phyloP scores from a whole-genome alignment of 1,139 yeast species.

The Ogataea hybrid region DNA sequence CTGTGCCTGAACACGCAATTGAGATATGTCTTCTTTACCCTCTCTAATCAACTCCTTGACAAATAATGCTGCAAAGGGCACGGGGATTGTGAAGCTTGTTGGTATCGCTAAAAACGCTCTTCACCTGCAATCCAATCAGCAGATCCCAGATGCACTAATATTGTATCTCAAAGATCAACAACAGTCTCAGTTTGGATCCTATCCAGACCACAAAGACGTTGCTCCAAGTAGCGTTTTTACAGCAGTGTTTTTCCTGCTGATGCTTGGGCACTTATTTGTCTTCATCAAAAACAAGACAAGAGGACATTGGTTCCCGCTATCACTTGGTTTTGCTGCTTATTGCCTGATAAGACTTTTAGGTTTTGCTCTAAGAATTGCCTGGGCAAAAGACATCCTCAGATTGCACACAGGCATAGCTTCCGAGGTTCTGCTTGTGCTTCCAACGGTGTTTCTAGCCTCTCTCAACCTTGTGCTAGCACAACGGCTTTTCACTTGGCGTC shows the following conservation, averaged over 20 bases:
- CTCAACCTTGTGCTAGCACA: slow-evolving; percentile 70
- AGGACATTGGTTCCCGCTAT: slow-evolving; percentile 64
- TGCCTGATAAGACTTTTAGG: slow-evolving; percentile 56
- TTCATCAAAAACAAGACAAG: slow-evolving; percentile 51
- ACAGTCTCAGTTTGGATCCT: slow-evolving; percentile 63
- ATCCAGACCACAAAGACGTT: slow-evolving; percentile 53
- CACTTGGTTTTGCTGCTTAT: slow-evolving; percentile 55
- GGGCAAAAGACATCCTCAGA: slow-evolving; percentile 50
- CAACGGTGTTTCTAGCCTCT: slow-evolving; percentile 53
- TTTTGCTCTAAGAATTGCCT: slow-evolving; percentile 55
- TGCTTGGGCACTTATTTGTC: slow-evolving; percentile 46
- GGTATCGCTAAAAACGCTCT: slow-evolving; percentile 30
- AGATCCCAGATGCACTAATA: slow-evolving; percentile 40
- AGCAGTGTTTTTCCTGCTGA: slow-evolving; percentile 51
- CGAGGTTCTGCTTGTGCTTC: slow-evolving; percentile 57
- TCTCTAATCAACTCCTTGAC: slow-evolving; percentile 25
- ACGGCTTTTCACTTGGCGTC: slow-evolving; percentile 78
- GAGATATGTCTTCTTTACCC: slow-evolving; percentile 20
- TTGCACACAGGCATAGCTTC: slow-evolving; percentile 58
- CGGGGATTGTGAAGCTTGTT: slow-evolving; percentile 42
- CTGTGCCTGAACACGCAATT: background rate
- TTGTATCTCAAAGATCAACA: slow-evolving; percentile 40
- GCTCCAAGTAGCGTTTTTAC: slow-evolving; percentile 63
- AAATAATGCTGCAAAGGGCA: slow-evolving; percentile 49
- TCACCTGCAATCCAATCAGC: slow-evolving; percentile 18